Conservation (phyloP, 2,329 filamentous ascomycete genomes). For the Elsinoe batatas region DNA sequence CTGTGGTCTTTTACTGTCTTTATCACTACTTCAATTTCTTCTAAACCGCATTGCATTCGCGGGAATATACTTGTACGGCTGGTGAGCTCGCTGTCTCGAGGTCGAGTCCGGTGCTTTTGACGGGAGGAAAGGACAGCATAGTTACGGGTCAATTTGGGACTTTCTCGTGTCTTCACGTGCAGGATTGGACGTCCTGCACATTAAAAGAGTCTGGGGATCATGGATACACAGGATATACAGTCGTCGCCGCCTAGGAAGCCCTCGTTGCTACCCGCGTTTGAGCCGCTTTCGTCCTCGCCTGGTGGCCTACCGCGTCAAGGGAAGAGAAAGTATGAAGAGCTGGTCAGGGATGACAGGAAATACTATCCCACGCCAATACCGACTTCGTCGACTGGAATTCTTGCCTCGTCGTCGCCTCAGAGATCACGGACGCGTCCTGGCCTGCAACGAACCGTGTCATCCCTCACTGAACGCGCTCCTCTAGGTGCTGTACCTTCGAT, state of each 20-base stretch:
- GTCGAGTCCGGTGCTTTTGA: slow-evolving; percentile 6
- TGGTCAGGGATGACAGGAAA: slow-evolving; percentile 44
- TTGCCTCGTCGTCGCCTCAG: slow-evolving; percentile 73
- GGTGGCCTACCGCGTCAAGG: slow-evolving; percentile 52
- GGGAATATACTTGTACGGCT: background rate
- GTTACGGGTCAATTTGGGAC: background rate
- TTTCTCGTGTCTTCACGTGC: slow-evolving; percentile 11
- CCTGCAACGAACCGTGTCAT: slow-evolving; percentile 52
- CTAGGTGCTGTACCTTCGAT: slow-evolving; percentile 75
- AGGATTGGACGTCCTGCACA: background rate
- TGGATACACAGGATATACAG: slow-evolving; percentile 12
- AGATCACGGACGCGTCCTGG: slow-evolving; percentile 38
- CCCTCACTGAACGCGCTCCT: slow-evolving; percentile 68
- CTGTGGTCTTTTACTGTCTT: background rate
- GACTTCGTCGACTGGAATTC: slow-evolving; percentile 84
- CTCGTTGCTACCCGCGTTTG: slow-evolving; percentile 66
- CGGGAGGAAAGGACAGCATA: background rate
- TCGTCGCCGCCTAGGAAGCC: slow-evolving; percentile 32
- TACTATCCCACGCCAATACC: slow-evolving; percentile 85
- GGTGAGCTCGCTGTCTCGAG: background rate
- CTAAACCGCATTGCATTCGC: background rate
- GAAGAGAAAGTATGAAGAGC: slow-evolving; percentile 53
- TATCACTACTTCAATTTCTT: background rate
- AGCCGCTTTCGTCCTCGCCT: slow-evolving; percentile 69
- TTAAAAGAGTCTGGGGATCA: background rate